Conservation (phyloP, 139 green algal genomes). For the Zygnema cylindricum region DNA sequence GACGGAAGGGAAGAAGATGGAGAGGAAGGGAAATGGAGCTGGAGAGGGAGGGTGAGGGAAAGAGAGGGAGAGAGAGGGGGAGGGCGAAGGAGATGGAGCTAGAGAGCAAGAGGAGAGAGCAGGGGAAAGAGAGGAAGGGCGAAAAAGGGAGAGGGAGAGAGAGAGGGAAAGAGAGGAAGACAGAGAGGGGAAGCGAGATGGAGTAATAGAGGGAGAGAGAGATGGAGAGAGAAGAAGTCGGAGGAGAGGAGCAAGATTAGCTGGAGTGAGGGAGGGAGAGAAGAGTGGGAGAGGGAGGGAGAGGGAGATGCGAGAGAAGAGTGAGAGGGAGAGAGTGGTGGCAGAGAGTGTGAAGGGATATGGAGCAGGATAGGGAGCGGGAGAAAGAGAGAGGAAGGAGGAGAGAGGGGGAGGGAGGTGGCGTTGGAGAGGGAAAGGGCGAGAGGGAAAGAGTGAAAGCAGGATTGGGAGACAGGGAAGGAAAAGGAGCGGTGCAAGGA, state of each 20-base stretch:
- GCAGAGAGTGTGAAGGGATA: too few species aligned
- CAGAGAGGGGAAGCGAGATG: neutral
- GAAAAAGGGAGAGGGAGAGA: neutral
- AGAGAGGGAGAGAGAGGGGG: too few species aligned
- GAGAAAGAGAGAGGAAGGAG: neutral
- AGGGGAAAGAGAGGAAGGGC: neutral
- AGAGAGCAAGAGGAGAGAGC: too few species aligned
- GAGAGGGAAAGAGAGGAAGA: neutral
- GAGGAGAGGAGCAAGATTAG: too few species aligned
- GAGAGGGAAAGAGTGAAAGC: neutral
- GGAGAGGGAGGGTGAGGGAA: too few species aligned
- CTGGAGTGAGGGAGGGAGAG: too few species aligned
- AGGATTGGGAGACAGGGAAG: neutral
- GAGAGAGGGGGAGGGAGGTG: neutral
- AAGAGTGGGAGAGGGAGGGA: too few species aligned
- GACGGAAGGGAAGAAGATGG: too few species aligned
- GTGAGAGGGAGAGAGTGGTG: too few species aligned
- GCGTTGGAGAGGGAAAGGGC: neutral
- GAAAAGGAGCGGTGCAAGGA: neutral
- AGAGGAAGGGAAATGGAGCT: too few species aligned
- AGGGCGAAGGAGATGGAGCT: too few species aligned
- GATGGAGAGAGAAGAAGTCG: neutral
- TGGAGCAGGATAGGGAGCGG: neutral
- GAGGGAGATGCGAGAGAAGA: too few species aligned
- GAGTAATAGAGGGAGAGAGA: neutral